These are phyloP conservation scores for Neonectria punicea DNA, from an alignment of 2,329 filamentous ascomycete species.

Conservation along the genomic window DNA sequence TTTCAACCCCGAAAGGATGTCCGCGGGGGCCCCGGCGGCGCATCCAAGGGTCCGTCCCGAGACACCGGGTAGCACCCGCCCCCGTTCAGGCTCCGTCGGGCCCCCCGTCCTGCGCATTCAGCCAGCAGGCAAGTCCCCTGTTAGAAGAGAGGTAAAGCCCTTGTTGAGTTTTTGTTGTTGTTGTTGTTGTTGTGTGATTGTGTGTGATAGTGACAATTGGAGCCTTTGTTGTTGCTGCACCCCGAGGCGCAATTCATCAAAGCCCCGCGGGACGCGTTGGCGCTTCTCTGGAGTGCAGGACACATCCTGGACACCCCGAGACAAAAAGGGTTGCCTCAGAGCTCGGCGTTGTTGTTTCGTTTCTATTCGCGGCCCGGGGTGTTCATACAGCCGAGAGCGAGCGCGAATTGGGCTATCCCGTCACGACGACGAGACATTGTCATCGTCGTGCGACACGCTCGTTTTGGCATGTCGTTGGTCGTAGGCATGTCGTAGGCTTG, in stretches of 20 bases:
- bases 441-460: not conserved
- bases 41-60: slow-evolving; percentile 32
- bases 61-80: slow-evolving; percentile 34
- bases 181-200: not conserved
- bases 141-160: not conserved
- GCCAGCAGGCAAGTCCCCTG: slow-evolving; percentile 18
- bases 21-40: slow-evolving; percentile 28
- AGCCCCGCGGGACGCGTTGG: slow-evolving; percentile 13
- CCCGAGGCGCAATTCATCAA: not conserved
- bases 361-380: slow-evolving; percentile 3
- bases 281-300: slow-evolving; percentile 10
- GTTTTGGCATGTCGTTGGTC: slow-evolving; percentile 4
- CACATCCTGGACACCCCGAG: not conserved
- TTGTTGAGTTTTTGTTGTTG: not conserved
- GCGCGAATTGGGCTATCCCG: slow-evolving; percentile 5
- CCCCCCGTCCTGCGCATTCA: slow-evolving; percentile 17
- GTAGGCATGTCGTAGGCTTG: slow-evolving; percentile 5
- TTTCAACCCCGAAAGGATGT: slow-evolving; percentile 17
- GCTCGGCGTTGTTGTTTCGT: not conserved
- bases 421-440: slow-evolving; percentile 1
- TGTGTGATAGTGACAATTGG: slow-evolving; percentile 7
- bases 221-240: not conserved
- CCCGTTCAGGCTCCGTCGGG: slow-evolving; percentile 20
- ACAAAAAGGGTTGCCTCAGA: not conserved
- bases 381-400: slow-evolving; percentile 9